Evolutionary conservation across 2,329 filamentous ascomycete species (phyloP), one percentile per base, ranked within the genome.

Genomic region (Lachnellula hyalina): DNA sequence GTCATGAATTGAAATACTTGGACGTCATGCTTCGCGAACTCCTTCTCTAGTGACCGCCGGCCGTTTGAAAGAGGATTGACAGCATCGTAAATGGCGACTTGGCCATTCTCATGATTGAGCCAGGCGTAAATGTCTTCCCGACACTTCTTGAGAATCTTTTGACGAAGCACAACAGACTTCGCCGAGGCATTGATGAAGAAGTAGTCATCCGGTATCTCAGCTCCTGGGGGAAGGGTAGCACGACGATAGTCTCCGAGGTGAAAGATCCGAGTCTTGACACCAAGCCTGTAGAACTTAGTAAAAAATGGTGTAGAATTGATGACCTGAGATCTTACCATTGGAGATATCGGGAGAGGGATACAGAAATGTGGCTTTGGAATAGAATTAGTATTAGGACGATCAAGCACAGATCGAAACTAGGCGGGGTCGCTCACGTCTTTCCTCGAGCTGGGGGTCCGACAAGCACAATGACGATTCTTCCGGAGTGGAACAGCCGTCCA

Each of bases 31-130:
- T 96, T 97, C n/a, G 89, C 87, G 70, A 99, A 96, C 68, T 99
- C 94, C 72, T 96, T 96, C 5, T 91, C 92, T 17, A 99, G 77
- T 11, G 90, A 88, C 53, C 87, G 83, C 47, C 94, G 84, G 15
- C 91, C 92, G 55, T 82, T 84, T 19, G 90, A 85, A 19, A 94
- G 86, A 4, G 93, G 92, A 66, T 99, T 99, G 17, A 99, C 95
- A 28, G 95, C 94, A 72, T 99, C 94, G 70, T 97, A 99, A 57
- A 99, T 97, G 53, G 94, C 94, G 53, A 99, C 93, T 69, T 99
- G 94, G 12, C 94, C 94, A 65, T 97, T 97, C 68, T 97, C 94
- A 63, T 96, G 89, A 67, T 97, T 95, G 45, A 99, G 76, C 78
- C 96, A 99, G 53, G 88, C 86, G 68, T 96, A 96, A 54, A 99